Conservation (phyloP, 306 rosid genomes). For the Casuarina glauca region DNA sequence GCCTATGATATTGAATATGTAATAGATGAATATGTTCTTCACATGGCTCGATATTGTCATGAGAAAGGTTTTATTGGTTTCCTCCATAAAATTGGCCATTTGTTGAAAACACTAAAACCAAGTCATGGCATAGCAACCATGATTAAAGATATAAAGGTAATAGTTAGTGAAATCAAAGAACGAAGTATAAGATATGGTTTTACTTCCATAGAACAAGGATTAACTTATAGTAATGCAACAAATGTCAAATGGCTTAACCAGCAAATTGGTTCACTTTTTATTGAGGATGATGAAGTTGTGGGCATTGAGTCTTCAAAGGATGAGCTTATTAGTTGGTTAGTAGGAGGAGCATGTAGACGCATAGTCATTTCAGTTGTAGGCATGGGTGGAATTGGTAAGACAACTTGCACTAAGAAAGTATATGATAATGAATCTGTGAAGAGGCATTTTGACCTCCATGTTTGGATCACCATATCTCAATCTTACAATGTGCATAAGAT, state of each 20-base stretch:
- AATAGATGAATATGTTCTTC: constrained; percentile 3
- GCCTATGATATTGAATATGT: constrained; percentile 11
- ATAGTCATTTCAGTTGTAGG: not conserved
- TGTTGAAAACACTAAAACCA: not conserved
- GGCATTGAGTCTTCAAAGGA: not conserved
- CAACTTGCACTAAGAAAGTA: not conserved
- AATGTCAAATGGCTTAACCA: constrained; percentile 2
- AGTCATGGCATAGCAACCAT: not conserved
- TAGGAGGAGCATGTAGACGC: not conserved
- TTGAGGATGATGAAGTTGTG: constrained; percentile 5
- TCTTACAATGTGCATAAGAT: not conserved
- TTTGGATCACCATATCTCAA: constrained; percentile 4
- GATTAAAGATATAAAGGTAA: constrained; percentile 3
- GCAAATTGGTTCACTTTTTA: not conserved
- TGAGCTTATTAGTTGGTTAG: not conserved
- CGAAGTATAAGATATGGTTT: constrained; percentile 4
- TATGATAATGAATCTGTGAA: constrained; percentile 5
- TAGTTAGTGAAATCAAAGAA: constrained; percentile 1
- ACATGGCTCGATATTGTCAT: not conserved
- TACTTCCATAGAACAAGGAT: not conserved
- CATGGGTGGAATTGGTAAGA: not conserved
- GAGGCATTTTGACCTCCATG: not conserved
- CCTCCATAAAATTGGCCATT: not conserved
- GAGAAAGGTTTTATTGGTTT: not conserved
- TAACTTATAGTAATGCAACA: not conserved